Percentiles rank a stretch among this genome's conserved stretches.
Evolutionary conservation across 805 yeast species (phyloP).

Genomic region (Metschnikowia colocasiae): DNA sequence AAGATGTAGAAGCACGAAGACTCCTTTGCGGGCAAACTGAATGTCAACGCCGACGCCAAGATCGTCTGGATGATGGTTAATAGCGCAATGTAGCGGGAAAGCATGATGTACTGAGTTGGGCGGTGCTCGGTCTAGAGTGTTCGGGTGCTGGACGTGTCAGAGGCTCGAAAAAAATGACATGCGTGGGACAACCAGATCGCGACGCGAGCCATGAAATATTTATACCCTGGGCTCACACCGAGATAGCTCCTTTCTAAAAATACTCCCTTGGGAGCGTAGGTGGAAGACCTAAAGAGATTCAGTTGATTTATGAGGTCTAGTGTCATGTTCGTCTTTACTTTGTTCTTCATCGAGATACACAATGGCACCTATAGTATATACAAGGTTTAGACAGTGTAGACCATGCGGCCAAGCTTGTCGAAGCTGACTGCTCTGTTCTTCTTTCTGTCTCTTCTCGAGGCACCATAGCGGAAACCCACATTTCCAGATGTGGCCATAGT

Average conservation of each 20-base stretch:
- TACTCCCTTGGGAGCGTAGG: neutral
- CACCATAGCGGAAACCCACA: conserved; percentile 91
- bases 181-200: conserved; percentile 7
- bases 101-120: conserved; percentile 10
- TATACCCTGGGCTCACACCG: neutral
- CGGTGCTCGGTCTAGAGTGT: conserved; percentile 1
- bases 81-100: conserved; percentile 16
- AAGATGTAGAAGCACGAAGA: conserved; percentile 67
- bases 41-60: conserved; percentile 61
- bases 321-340: neutral
- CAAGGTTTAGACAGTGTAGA: conserved; percentile 22
- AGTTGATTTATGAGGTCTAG: no score
- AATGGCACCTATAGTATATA: neutral
- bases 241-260: neutral
- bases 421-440: conserved; percentile 74
- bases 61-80: conserved; percentile 31
- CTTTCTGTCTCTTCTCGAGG: conserved; percentile 81
- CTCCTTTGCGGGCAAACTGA: conserved; percentile 72
- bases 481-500: conserved; percentile 74
- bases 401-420: conserved; percentile 63
- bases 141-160: conserved; percentile 7
- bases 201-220: neutral
- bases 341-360: neutral
- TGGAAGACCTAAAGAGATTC: no score
- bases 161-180: conserved; percentile 8